phyloP scores from a whole-genome alignment of 768 basidiomycete genomes.

The Suillus variegatus region DNA sequence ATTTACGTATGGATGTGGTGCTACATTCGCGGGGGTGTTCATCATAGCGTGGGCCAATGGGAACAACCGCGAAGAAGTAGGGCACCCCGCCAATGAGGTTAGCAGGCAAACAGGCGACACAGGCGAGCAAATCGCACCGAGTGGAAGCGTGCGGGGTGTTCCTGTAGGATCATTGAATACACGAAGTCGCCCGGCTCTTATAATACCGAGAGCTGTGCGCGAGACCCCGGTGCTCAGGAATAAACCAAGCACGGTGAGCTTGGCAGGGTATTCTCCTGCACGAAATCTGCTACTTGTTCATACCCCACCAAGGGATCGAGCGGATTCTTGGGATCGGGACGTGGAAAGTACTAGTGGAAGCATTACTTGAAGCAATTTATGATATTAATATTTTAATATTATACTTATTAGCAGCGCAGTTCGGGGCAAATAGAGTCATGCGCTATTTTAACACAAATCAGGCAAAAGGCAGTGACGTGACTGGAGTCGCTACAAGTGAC shows the following conservation, averaged over 20 bases:
- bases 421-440: not conserved
- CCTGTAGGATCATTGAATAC: slow-evolving; percentile 20
- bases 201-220: slow-evolving; percentile 47
- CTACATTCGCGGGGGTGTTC: slow-evolving; percentile 90
- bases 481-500: slow-evolving; percentile 22
- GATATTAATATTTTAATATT: slow-evolving; percentile 7
- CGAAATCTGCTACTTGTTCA: slow-evolving; percentile 72
- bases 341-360: slow-evolving; percentile 13
- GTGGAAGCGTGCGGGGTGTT: slow-evolving; percentile 21
- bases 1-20: slow-evolving; percentile 83
- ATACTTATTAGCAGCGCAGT: not conserved
- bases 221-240: slow-evolving; percentile 50
- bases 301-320: slow-evolving; percentile 58
- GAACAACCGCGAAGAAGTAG: slow-evolving; percentile 31
- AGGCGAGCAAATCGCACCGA: slow-evolving; percentile 24
- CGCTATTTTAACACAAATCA: not conserved
- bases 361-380: slow-evolving; percentile 11
- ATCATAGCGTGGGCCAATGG: slow-evolving; percentile 69
- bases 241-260: slow-evolving; percentile 56
- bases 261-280: slow-evolving; percentile 74
- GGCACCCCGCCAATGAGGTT: slow-evolving; percentile 29
- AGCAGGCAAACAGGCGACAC: not conserved
- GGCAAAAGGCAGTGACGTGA: slow-evolving; percentile 16
- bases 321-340: slow-evolving; percentile 39
- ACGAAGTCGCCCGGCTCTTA: slow-evolving; percentile 42